These are phyloP conservation scores for Aspergillus eucalypticola DNA, from an alignment of 2,329 filamentous ascomycete species.

Conservation along the genomic window DNA sequence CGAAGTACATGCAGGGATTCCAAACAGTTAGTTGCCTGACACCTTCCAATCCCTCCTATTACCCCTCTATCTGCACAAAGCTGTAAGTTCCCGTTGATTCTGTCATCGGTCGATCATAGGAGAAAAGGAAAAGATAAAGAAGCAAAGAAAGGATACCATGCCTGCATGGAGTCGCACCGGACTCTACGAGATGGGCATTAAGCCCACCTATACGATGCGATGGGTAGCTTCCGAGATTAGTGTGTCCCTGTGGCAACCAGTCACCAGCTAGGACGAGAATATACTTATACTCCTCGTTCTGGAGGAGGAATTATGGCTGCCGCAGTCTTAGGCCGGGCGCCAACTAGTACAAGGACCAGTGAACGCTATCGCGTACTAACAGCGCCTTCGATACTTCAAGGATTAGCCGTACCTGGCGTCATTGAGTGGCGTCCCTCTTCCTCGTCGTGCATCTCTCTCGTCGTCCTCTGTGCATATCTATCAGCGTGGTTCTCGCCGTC, in stretches of 20 bases:
- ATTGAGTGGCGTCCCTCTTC: slow-evolving; percentile 12
- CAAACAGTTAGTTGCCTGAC: neutral
- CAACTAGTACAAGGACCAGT: neutral
- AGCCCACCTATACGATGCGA: neutral
- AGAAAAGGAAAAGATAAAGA: no score
- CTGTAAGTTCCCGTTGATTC: neutral
- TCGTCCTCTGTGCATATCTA: neutral
- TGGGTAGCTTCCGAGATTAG: neutral
- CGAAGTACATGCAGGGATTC: neutral
- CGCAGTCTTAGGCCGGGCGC: no score
- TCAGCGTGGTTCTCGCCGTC: slow-evolving; percentile 20
- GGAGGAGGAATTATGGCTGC: no score
- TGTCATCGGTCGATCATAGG: neutral
- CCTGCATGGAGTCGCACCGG: neutral
- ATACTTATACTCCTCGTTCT: no score
- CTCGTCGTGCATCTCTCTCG: slow-evolving; percentile 14
- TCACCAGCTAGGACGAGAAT: neutral
- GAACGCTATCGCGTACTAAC: neutral
- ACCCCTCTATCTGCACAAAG: neutral
- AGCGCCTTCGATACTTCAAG: neutral
- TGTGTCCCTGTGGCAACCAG: neutral
- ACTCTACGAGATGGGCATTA: neutral
- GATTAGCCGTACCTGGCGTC: slow-evolving; percentile 1
- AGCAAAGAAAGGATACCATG: no score
- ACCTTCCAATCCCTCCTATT: neutral